Base-by-base conservation (phyloP, 2,329 filamentous ascomycete species). In the Penicillium verrucosum region DNA sequence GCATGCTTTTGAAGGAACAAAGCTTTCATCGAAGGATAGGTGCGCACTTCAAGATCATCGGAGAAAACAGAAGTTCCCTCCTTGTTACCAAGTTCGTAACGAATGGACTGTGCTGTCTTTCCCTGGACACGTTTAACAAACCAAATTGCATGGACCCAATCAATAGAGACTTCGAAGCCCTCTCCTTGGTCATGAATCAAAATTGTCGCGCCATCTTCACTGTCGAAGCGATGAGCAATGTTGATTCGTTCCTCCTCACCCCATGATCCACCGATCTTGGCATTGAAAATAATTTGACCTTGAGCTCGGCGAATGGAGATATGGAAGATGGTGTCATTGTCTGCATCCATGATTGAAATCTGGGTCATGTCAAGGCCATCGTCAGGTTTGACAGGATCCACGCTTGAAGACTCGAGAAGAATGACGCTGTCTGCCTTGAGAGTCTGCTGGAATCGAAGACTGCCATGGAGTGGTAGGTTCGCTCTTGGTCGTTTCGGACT, bases 81-180 rank as follows among this genome's bases (percentile, higher is more conserved):
- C 10, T 50, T 37, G 37, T 46, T 42, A 30, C 32, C 34, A 38
- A 58, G 25, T 12, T 34, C 46, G 21, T 56, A 56, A 12, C 12
- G 23, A 16, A 58, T 56, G 6, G 46, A 29, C 23, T 40, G n/a
- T 11, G 54, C 23, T 18, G 60, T 70, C 14, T 14, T 40, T 14
- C 18, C 36, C 14, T 47, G 41, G 6, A 23, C 54, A 16, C 57
- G 43, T 23, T 59, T 57, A 5, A 30, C 42, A 38, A 59, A 59
- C 54, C 54, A 59, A 14, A 57, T 27, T 18, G 49, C 49, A 10
- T 59, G 54, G 3, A 57, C 41, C 57, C 57, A 57, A 12, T 59
- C 41, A 38, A 59, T 59, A 21, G 36, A 59, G 1, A 54, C 54
- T 32, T 57, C 45, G 27, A 44, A 59, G 23, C 57, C 57, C 5